Evolutionary conservation across 1,284 basidiomycete species (phyloP), one percentile per base, ranked within the genome.

Genomic region (Heterobasidion irregulare): DNA sequence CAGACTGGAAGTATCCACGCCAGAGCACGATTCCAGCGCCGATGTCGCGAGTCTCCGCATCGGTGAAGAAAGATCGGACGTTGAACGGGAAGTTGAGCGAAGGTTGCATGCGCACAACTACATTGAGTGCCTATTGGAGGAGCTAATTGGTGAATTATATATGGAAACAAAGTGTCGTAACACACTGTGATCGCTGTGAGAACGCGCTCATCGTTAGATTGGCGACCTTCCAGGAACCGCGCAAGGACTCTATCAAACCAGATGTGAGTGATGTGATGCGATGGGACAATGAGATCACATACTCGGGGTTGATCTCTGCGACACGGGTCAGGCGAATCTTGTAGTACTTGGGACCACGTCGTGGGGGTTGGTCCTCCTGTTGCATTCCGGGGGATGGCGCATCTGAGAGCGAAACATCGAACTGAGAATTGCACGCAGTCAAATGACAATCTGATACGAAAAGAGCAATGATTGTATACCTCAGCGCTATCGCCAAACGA

Each of bases 1-100:
- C 79, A 0, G 84, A 88, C 64, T 88, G 86, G 67, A 89, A 89
- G 59, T 86, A 86, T 1, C 86, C 86, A 13, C 86, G 75, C 84
- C 86, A 87, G 2, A 89, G 71, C 47, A 82, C 74, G 18, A 91
- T 72, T 1, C 88, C 87, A 3, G 69, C 61, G 2, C 87, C 86
- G 10, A 91, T 86, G 57, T 81, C 75, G 61, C 77, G 79, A 10
- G 75, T 80, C 60, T 86, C 88, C 2, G 70, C 67, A 56, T 80
- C 68, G 0, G 85, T 87, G 66, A 89, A 91, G 69, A 91, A 90
- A 0, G 86, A 88, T 1, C 85, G 77, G 9, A 83, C 77, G 59
- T 90, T 90, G 70, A 86, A 86, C 0, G 86, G 84, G 56, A 84
- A 86, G 36, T 77, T 77, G 72, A 84, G 70, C 0, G 77, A 81